These are phyloP conservation scores for Omphalotus guepiniiformis DNA, from an alignment of 768 basidiomycete genomes.

Conservation along the genomic window DNA sequence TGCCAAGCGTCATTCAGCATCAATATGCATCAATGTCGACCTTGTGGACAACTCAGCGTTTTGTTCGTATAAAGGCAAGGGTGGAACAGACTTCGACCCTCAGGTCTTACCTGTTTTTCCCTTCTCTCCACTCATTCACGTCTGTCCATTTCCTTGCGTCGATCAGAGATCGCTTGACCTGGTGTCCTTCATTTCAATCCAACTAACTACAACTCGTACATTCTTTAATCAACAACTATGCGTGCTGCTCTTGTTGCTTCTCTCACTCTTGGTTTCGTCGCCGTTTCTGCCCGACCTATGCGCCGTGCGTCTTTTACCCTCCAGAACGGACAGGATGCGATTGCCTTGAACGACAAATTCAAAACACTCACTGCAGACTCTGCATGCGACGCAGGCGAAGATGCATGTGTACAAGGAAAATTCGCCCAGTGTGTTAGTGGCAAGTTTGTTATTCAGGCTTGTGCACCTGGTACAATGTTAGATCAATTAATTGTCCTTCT, in stretches of 20 bases:
- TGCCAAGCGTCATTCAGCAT: no score
- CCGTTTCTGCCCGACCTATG: slow-evolving; percentile 32
- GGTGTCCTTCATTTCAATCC: slow-evolving; percentile 20
- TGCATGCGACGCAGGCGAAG: slow-evolving; percentile 33
- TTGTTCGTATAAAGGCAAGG: no score
- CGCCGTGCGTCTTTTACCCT: slow-evolving; percentile 26
- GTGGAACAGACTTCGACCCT: no score
- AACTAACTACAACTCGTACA: slow-evolving; percentile 4
- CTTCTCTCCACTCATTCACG: slow-evolving; percentile 10
- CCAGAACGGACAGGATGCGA: slow-evolving; percentile 19
- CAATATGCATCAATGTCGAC: no score
- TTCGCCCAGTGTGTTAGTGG: slow-evolving; percentile 58
- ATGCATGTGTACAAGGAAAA: slow-evolving; percentile 44
- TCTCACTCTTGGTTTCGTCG: slow-evolving; percentile 27
- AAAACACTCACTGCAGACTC: slow-evolving; percentile 27
- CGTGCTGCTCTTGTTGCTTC: slow-evolving; percentile 30
- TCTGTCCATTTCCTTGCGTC: slow-evolving; percentile 14
- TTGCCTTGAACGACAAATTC: slow-evolving; percentile 32
- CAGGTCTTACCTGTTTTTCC: slow-evolving; percentile 8
- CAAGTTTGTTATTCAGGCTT: slow-evolving; percentile 33
- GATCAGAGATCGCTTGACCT: slow-evolving; percentile 28
- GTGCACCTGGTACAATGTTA: slow-evolving; percentile 34
- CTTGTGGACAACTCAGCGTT: no score
- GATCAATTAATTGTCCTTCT: slow-evolving; percentile 4
- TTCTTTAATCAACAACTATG: slow-evolving; percentile 31